Evolutionary conservation across 2,329 filamentous ascomycete genomes (phyloP).

Genomic region (Fusarium pseudograminearum): DNA sequence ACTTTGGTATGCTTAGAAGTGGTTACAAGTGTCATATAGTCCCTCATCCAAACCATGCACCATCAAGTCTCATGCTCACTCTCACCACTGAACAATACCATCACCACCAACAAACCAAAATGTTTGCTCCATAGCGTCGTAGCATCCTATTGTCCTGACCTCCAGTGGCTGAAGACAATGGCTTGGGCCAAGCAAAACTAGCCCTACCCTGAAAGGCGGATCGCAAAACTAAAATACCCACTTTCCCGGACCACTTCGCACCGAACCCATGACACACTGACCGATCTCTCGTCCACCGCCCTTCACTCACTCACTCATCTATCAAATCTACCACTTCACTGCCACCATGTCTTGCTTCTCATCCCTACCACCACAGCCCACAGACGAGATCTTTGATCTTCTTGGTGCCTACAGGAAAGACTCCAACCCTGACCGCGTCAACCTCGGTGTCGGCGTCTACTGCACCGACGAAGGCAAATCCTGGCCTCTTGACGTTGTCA

Average conservation of each 20-base stretch:
- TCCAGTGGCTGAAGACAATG: slow-evolving; percentile 13
- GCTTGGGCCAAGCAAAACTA: slow-evolving; percentile 10
- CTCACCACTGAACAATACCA: background rate
- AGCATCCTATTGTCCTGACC: background rate
- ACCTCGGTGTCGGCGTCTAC: slow-evolving; percentile 43
- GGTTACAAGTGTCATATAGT: background rate
- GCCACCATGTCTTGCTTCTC: slow-evolving; percentile 26
- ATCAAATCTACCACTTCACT: background rate
- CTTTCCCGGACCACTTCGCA: slow-evolving; percentile 18
- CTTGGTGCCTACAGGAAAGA: slow-evolving; percentile 29
- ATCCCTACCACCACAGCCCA: slow-evolving; percentile 19
- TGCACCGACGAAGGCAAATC: slow-evolving; percentile 44
- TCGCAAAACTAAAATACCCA: slow-evolving; percentile 25
- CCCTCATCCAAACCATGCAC: background rate
- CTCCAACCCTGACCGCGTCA: slow-evolving; percentile 37
- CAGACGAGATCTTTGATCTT: slow-evolving; percentile 36
- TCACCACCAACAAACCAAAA: background rate
- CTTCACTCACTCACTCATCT: slow-evolving; percentile 3
- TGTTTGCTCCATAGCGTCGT: background rate
- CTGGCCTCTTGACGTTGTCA: slow-evolving; percentile 39
- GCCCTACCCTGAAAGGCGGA: slow-evolving; percentile 19
- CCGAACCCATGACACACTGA: slow-evolving; percentile 15
- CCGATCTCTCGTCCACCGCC: slow-evolving; percentile 12
- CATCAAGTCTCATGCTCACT: background rate
- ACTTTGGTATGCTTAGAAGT: background rate